phyloP scores from a whole-genome alignment of 306 rosid genomes.

The Casuarina cunninghamiana region DNA sequence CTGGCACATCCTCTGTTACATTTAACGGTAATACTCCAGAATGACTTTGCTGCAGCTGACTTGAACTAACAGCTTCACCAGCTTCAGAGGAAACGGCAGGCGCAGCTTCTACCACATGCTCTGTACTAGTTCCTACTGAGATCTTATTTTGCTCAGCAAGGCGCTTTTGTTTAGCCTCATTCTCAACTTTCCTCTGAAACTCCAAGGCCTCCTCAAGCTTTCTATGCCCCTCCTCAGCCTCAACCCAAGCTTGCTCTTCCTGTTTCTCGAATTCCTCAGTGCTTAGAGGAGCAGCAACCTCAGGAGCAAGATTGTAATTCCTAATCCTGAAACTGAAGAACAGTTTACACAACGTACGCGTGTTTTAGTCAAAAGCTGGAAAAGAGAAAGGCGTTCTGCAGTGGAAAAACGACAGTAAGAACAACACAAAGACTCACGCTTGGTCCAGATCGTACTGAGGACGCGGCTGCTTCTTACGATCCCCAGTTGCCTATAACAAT shows the following conservation, averaged over 20 bases:
- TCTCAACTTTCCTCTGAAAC: background rate
- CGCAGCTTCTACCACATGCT: too few relatives aligned
- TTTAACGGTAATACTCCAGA: too few relatives aligned
- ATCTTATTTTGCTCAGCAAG: background rate
- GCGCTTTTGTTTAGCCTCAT: background rate
- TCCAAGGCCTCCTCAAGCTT: background rate
- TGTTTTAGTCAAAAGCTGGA: background rate
- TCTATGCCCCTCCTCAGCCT: background rate
- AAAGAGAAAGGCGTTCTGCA: too few relatives aligned
- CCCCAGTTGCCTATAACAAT: background rate
- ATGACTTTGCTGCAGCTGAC: too few relatives aligned
- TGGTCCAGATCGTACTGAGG: background rate
- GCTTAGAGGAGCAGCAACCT: background rate
- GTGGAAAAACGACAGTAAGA: too few relatives aligned
- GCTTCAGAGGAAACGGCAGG: background rate
- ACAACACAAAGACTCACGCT: background rate
- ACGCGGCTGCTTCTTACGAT: background rate
- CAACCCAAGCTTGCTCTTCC: background rate
- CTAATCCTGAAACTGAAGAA: background rate
- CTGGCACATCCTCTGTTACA: too few relatives aligned
- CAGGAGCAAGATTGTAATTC: background rate
- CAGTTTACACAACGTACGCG: background rate
- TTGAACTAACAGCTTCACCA: background rate
- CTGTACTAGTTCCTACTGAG: too few relatives aligned
- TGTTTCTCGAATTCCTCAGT: background rate